Conservation (phyloP, 2,329 filamentous ascomycete species). For the Macrophomina pseudophaseolina region DNA sequence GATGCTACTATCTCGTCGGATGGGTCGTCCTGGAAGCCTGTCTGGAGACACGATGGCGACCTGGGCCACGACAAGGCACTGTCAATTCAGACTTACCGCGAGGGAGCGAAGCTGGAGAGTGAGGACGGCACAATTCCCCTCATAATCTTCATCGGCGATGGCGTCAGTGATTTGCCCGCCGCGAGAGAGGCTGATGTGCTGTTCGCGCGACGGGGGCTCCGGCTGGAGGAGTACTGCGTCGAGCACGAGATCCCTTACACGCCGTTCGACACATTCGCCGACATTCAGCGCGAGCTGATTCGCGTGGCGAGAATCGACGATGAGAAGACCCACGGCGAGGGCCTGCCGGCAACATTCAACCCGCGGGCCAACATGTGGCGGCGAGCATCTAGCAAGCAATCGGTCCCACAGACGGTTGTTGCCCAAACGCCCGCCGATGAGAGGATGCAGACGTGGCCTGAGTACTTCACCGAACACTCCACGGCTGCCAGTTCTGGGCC, state of each 20-base stretch:
- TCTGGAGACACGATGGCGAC: slow-evolving; percentile 70
- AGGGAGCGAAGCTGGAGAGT: slow-evolving; percentile 57
- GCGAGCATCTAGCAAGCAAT: slow-evolving; percentile 63
- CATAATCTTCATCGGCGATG: slow-evolving; percentile 73
- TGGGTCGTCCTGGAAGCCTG: slow-evolving; percentile 65
- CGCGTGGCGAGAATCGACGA: slow-evolving; percentile 65
- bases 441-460: slow-evolving; percentile 67
- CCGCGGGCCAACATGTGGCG: slow-evolving; percentile 72
- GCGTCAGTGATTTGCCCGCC: slow-evolving; percentile 69
- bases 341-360: slow-evolving; percentile 67
- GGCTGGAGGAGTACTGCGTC: slow-evolving; percentile 69
- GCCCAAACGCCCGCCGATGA: slow-evolving; percentile 63
- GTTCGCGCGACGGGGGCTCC: slow-evolving; percentile 68
- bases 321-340: slow-evolving; percentile 63
- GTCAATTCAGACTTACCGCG: slow-evolving; percentile 67
- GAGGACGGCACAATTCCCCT: slow-evolving; percentile 68
- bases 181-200: slow-evolving; percentile 70
- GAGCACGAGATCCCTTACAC: slow-evolving; percentile 66
- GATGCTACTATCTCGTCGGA: slow-evolving; percentile 65
- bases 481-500: slow-evolving; percentile 10
- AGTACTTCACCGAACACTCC: too few species aligned
- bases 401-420: slow-evolving; percentile 52
- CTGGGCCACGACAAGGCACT: slow-evolving; percentile 71
- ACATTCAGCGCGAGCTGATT: slow-evolving; percentile 66
- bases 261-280: slow-evolving; percentile 69